A percentile compares a stretch with the other conserved stretches of the same genome.
phyloP scores from a whole-genome alignment of 768 basidiomycete species.

The Leccinum uliginosum region DNA sequence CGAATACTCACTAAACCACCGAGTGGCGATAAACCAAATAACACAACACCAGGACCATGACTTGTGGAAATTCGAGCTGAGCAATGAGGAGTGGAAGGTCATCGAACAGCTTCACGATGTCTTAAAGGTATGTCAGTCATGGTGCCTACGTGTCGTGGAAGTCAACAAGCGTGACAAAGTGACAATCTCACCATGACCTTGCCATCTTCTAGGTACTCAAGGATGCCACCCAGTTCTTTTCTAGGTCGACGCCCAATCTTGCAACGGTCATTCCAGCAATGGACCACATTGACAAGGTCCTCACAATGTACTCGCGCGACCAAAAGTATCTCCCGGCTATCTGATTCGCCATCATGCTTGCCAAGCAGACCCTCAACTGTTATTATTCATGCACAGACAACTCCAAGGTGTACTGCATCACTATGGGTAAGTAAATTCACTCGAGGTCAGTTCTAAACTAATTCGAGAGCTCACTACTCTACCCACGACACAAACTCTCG shows the following conservation, averaged over 20 bases:
- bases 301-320: conserved; percentile 3
- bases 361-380: conserved; percentile 1
- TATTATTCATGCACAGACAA: background rate
- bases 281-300: conserved; percentile 28
- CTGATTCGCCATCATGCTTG: background rate
- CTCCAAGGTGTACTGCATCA: background rate
- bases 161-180: too few relatives aligned
- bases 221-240: conserved; percentile 26
- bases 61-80: too few relatives aligned
- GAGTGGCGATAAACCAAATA: too few relatives aligned
- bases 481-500: background rate
- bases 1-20: too few relatives aligned
- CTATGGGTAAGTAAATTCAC: background rate
- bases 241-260: conserved; percentile 16
- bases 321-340: background rate
- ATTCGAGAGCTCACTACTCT: background rate
- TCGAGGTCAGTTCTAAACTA: background rate
- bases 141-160: too few relatives aligned
- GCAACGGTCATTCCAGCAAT: conserved; percentile 31
- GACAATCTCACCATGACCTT: too few relatives aligned
- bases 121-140: too few relatives aligned
- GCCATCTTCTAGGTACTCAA: conserved; percentile 22
- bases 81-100: too few relatives aligned
- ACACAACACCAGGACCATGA: too few relatives aligned
- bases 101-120: too few relatives aligned